Evolutionary conservation across 1,284 basidiomycete genomes (phyloP).

Genomic region (Trichosporon coremiiforme): DNA sequence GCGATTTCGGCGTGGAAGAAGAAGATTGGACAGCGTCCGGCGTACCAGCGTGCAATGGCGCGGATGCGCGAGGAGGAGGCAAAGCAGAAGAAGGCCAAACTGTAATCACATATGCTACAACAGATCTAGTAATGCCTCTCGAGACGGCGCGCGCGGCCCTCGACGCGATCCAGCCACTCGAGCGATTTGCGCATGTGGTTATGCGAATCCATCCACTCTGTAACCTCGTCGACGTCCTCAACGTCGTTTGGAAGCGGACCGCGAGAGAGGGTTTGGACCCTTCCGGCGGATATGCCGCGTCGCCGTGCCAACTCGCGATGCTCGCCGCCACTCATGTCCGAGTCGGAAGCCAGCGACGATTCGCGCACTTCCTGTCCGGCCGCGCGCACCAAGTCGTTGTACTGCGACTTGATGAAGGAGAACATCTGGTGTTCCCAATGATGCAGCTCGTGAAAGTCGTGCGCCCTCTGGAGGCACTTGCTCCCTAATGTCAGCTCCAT

Average conservation of each 20-base stretch:
- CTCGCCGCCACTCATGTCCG: constrained; percentile 32
- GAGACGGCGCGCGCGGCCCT: constrained; percentile 11
- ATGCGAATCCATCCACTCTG: constrained; percentile 76
- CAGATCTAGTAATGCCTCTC: constrained; percentile 5
- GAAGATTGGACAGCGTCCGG: constrained; percentile 25
- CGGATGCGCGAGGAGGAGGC: constrained; percentile 23
- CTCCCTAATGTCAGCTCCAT: constrained; percentile 1
- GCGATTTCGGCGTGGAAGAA: constrained; percentile 25
- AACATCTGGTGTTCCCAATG: constrained; percentile 46
- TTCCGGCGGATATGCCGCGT: neutral
- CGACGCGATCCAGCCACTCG: constrained; percentile 2
- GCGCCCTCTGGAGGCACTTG: constrained; percentile 18
- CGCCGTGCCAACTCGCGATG: constrained; percentile 22
- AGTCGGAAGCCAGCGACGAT: constrained; percentile 20
- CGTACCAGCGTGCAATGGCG: constrained; percentile 23
- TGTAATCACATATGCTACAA: constrained; percentile 14
- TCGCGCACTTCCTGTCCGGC: constrained; percentile 22
- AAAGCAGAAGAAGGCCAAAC: constrained; percentile 18
- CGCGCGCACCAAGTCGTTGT: constrained; percentile 42
- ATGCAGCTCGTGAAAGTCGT: constrained; percentile 49
- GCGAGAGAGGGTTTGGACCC: constrained; percentile 24
- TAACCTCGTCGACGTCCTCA: constrained; percentile 70
- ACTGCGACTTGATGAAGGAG: constrained; percentile 34
- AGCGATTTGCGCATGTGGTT: constrained; percentile 61
- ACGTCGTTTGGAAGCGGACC: constrained; percentile 34